Evolutionary conservation across 2,329 filamentous ascomycete species (phyloP), one percentile per base, ranked within the genome.

Genomic region (Colletotrichum sp.): DNA sequence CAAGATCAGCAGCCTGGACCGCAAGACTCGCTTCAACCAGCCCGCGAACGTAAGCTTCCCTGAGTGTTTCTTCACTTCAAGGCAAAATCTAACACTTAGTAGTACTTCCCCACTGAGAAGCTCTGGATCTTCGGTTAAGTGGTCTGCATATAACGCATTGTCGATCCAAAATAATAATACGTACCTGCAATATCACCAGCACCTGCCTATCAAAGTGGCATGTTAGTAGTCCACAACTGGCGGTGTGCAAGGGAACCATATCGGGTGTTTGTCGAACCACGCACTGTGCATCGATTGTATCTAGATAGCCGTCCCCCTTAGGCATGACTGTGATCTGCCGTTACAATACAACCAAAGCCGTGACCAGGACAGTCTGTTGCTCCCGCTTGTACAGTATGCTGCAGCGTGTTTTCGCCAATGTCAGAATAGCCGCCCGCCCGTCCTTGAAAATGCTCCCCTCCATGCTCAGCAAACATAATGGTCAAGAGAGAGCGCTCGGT

Each of bases 1-100:
- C 78, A 87, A 88, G 75, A 96, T 96, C 82, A 89, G 88, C 74
- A 88, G 84, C 65, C 87, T 96, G 82, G 90, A 96, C 84, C 86
- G 88, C 80, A 88, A 90, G 78, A 87, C 95, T 82, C 91, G 94
- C 81, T 96, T 96, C 86, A 96, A 96, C 86, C 92, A 95, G 86
- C 94, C 94, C 68, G 87, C 90, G 76, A 92, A 92, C 83, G 92
- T 94, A 81, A 90, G 92, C 89, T 36, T 5, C 27, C 5, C 22
- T 27, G n/a, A 15, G 1, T 19, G 27, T 30, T 13, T n/a, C 6
- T 2, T 6, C 8, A 3, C 8, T 7, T 8, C 60, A 16, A 12
- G n/a, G 7, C 25, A 22, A 19, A 32, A 60, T 63, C 57, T 77
- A 68, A 77, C 67, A 27, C 3, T 28, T 39, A n/a, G 16, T 12